These are phyloP conservation scores for Parsonsia alboflavescens DNA, from an alignment of 257 asterid species.

Conservation along the genomic window DNA sequence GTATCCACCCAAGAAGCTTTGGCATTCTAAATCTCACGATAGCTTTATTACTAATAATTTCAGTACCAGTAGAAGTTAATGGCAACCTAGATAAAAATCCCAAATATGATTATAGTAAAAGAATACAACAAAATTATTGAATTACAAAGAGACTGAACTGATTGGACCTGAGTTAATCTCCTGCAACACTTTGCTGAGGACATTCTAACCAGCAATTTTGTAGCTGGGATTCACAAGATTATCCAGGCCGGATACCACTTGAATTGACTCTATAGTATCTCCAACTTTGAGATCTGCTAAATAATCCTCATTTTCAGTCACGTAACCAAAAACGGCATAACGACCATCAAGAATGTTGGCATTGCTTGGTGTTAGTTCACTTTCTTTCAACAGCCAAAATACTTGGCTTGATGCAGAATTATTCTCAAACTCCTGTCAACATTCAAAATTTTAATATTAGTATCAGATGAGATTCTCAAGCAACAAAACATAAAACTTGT, in stretches of 20 bases:
- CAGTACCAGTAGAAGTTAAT: neutral
- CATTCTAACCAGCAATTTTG: constrained; percentile 78
- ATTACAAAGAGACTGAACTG: neutral
- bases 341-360: constrained; percentile 96
- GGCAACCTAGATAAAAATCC: neutral
- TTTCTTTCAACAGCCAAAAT: constrained; percentile 95
- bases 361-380: constrained; percentile 97
- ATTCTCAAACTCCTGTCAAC: constrained; percentile 80
- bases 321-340: constrained; percentile 81
- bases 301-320: constrained; percentile 73
- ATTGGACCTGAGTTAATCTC: neutral
- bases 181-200: neutral
- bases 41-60: neutral
- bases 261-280: constrained; percentile 85
- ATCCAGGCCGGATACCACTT: constrained; percentile 84
- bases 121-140: constrained; percentile 8
- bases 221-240: constrained; percentile 95
- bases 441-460: neutral
- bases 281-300: constrained; percentile 97
- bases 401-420: constrained; percentile 97
- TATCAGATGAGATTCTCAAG: constrained; percentile 10
- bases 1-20: neutral
- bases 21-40: neutral
- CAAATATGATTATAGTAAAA: neutral
- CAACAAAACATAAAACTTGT: neutral